Percentiles rank a stretch among this genome's conserved stretches.
Conservation (phyloP, 1,284 basidiomycete species). For the Ustilago bromivora region DNA sequence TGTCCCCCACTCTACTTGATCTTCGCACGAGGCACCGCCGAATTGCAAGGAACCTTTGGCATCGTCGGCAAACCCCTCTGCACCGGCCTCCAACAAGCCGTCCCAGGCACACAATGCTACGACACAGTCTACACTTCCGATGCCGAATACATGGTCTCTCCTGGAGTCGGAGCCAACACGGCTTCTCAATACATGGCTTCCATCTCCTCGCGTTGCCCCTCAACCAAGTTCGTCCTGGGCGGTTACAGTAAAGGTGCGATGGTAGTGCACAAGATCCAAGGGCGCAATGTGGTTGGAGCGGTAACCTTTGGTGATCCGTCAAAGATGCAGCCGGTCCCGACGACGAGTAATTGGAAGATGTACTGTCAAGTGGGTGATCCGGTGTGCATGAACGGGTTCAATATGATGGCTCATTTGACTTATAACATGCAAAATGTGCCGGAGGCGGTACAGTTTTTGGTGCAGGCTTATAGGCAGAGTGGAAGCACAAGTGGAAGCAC, state of each 20-base stretch:
- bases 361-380: slow-evolving; percentile 38
- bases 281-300: slow-evolving; percentile 26
- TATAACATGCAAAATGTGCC: slow-evolving; percentile 15
- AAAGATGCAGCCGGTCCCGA: slow-evolving; percentile 18
- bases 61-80: slow-evolving; percentile 44
- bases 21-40: slow-evolving; percentile 38
- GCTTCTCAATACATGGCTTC: slow-evolving; percentile 18
- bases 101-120: slow-evolving; percentile 38
- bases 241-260: slow-evolving; percentile 43
- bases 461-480: slow-evolving; percentile 18
- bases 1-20: slow-evolving; percentile 41
- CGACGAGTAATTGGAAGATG: slow-evolving; percentile 23
- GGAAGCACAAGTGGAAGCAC: slow-evolving; percentile 8
- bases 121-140: slow-evolving; percentile 29
- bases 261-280: slow-evolving; percentile 31
- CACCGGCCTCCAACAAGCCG: slow-evolving; percentile 11
- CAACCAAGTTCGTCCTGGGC: slow-evolving; percentile 30
- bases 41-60: slow-evolving; percentile 42
- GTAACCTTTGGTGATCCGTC: slow-evolving; percentile 46
- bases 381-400: slow-evolving; percentile 33
- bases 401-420: slow-evolving; percentile 36
- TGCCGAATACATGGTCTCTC: slow-evolving; percentile 34
- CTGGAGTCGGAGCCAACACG: slow-evolving; percentile 9
- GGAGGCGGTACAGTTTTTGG: slow-evolving; percentile 26
- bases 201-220: slow-evolving; percentile 16